phyloP scores from a whole-genome alignment of 345 rosid species.

The Geranium brycei region DNA sequence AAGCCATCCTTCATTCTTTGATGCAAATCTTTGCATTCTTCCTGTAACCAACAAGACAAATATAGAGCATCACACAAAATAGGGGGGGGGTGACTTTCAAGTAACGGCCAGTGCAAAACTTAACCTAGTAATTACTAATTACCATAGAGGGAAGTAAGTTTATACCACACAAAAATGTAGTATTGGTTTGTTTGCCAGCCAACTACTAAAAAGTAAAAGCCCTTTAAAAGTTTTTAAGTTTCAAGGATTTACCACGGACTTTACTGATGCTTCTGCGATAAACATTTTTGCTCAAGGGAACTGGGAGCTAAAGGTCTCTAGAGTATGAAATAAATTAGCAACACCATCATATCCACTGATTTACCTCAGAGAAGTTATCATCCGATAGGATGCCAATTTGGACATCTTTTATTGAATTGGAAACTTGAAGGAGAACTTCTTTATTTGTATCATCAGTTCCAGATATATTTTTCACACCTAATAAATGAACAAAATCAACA shows the following conservation, averaged over 20 bases:
- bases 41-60: conserved; percentile 28
- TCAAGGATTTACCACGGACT: no score
- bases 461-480: conserved; percentile 46
- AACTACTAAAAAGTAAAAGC: no score
- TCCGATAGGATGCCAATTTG: conserved; percentile 52
- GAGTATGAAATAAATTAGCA: conserved; percentile 3
- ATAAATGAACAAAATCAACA: conserved; percentile 13
- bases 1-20: conserved; percentile 40
- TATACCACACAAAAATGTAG: no score
- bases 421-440: conserved; percentile 47
- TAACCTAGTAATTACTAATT: not conserved
- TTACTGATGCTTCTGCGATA: no score
- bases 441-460: conserved; percentile 21
- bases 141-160: not conserved
- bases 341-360: conserved; percentile 1
- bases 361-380: conserved; percentile 70
- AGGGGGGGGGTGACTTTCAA: not conserved
- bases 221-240: no score
- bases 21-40: conserved; percentile 66
- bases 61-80: not conserved
- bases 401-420: conserved; percentile 48
- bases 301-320: not conserved
- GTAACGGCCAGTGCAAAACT: not conserved
- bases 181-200: no score
- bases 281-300: not conserved